Conservation (phyloP, 108 stramenopile species). For the Fragilariopsis cylindrus region DNA sequence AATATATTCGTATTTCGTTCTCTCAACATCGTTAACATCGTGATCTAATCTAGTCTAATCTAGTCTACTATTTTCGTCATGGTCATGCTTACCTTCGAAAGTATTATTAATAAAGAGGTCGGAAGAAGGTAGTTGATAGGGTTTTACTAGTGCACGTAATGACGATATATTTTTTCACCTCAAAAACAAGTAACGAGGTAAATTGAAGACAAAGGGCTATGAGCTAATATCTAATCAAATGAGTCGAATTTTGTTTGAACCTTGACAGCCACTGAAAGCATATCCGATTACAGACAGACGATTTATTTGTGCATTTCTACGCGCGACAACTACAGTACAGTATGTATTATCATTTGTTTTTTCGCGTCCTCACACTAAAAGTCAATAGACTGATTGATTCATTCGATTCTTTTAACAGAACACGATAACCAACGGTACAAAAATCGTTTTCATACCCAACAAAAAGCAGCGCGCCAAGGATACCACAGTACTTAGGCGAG, state of each 20-base stretch:
- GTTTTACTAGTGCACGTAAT: not conserved
- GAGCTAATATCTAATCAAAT: not conserved
- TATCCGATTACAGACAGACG: not conserved
- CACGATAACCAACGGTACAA: too few species aligned
- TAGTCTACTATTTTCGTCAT: too few species aligned
- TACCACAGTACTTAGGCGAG: too few species aligned
- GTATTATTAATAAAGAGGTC: not conserved
- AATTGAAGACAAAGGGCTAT: constrained; percentile 13
- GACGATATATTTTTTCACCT: not conserved
- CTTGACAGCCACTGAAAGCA: constrained; percentile 9
- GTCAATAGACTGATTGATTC: not conserved
- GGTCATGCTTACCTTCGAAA: not conserved
- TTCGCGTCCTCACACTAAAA: too few species aligned
- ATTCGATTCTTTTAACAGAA: not conserved
- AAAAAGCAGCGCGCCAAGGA: too few species aligned
- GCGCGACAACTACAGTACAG: not conserved
- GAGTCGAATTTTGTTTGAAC: not conserved
- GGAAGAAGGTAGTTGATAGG: not conserved
- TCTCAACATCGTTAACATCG: too few species aligned
- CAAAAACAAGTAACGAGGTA: constrained; percentile 20
- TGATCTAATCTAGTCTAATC: too few species aligned
- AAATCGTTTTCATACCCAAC: too few species aligned
- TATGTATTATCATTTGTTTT: too few species aligned
- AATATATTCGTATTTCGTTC: too few species aligned
- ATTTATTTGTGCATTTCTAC: not conserved